Base-by-base conservation (phyloP, 306 rosid species). In the Pterocarpus macrocarpus region DNA sequence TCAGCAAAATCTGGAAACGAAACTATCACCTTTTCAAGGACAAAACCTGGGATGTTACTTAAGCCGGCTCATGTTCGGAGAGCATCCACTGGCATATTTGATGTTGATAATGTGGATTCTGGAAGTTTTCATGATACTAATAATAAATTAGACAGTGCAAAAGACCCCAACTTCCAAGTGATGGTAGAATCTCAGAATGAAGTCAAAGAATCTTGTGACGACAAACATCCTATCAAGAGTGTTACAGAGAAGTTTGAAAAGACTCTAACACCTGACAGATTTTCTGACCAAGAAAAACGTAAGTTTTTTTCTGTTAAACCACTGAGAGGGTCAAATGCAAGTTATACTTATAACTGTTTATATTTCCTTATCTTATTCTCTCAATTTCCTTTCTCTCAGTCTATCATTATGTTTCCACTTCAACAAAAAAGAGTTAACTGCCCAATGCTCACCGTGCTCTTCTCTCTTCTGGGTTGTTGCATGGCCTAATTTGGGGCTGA, bases 1-100 rank as follows among this genome's bases (percentile, higher is more conserved):
- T 74, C 83, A 4, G 57, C 82, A 53, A 85, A 79, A 79, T 16
- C 87, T 79, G 79, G 52, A 59, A 83, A 65, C 33, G 94, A 89
- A 85, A 69, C 89, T 32, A 77, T 83, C 62, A 78, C 82, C 53
- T 87, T 93, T 89, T 85, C 87, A 13, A 90, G 77, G 70, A 88
- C 89, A 71, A 89, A 86, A 76, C 91, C 90, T 38, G 94, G 92
- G 22, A 93, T 91, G 94, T 77, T 89, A 82, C 89, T 93, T 76
- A 89, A 79, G 78, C 92, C 94, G 36, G 87, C 89, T 84, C 92
- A 91, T 81, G 34, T 28, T 66, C 81, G 86, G 58, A 83, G 82
- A 81, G 86, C 88, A 47, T 88, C 97, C 41, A 80, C 82, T 74
- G 85, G 84, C 50, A 79, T 64, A 87, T 80, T 71, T 87, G 94